Percentiles rank a stretch among this genome's conserved stretches.
Evolutionary conservation across 306 rosid species (phyloP).

Genomic region (Pyrus bretschneideri): DNA sequence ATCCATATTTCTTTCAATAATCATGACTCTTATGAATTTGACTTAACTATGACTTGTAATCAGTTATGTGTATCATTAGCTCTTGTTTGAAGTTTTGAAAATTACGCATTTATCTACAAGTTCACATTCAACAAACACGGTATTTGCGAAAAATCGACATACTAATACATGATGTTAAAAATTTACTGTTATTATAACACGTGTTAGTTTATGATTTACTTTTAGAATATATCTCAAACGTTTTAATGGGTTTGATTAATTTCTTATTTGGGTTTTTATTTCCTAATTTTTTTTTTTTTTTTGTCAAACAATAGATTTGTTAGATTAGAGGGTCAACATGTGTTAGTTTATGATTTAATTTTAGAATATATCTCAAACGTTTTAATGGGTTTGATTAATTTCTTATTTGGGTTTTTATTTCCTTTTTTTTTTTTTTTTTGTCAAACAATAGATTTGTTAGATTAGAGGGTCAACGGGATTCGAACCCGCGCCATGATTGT

Average conservation of each 20-base stretch:
- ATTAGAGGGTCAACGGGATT: too few relatives aligned
- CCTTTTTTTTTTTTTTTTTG: too few relatives aligned
- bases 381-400: neutral
- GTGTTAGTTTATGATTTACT: neutral
- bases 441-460: too few relatives aligned
- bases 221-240: neutral
- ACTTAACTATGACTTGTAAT: neutral
- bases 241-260: neutral
- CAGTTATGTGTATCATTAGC: neutral
- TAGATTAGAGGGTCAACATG: too few relatives aligned
- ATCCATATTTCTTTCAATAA: neutral
- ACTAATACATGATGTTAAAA: neutral
- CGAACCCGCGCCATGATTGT: fast-evolving
- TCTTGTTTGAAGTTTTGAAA: neutral
- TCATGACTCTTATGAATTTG: neutral
- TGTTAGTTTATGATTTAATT: neutral
- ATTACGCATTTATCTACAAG: neutral
- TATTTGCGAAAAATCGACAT: neutral
- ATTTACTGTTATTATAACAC: neutral
- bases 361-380: neutral
- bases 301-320: too few relatives aligned
- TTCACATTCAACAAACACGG: neutral
- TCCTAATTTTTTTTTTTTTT: neutral
- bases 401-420: neutral
- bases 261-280: neutral